Evolutionary conservation across 345 rosid species (phyloP), one percentile per base, ranked within the genome.

Genomic region (Iberis pinnata): DNA sequence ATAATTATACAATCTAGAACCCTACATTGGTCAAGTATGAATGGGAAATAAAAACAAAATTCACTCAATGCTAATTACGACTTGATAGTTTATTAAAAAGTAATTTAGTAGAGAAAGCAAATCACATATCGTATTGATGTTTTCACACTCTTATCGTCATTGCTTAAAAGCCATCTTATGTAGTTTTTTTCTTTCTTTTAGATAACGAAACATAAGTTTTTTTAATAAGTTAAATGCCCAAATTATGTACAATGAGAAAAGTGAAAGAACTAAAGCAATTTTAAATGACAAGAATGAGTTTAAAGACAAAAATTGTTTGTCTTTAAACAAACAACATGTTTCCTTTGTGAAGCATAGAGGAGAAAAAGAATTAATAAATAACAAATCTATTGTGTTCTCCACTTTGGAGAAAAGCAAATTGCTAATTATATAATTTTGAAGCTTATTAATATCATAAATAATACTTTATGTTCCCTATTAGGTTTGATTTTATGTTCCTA

Each of bases 261-360:
- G 9, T 20, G 19, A 46, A 22, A 44, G 8, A 38, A 20, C 1
- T n/a, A 53, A 60, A 67, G 57, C 52, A 39, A 18, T 8, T 35
- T 47, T 9, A 45, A 54, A 43, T 27, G 41, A 48, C 33, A 56
- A 25, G 38, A 46, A 38, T 27, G 50, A n/a, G 19, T 22, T 53
- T 46, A 60, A 67, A 16, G 60, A 52, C 56, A 60, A 35, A 51
- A 67, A 67, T 53, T 68, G 67, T 68, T 15, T 24, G 46, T 60
- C 67, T 54, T 68, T 68, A 53, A 33, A 54, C 66, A 46, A 47
- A 60, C 67, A 60, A 4, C 38, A 52, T 66, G 70, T 66, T 66
- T 52, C 41, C 14, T 60, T 47, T 18, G 46, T 5, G 20, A 60
- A 33, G 56, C 51, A 60, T 54, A 31, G 12, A 53, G 39, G 36